Percentiles rank a stretch among this genome's conserved stretches.
phyloP scores from a whole-genome alignment of 805 yeast species.

The Wilhelminamyces savonicus region DNA sequence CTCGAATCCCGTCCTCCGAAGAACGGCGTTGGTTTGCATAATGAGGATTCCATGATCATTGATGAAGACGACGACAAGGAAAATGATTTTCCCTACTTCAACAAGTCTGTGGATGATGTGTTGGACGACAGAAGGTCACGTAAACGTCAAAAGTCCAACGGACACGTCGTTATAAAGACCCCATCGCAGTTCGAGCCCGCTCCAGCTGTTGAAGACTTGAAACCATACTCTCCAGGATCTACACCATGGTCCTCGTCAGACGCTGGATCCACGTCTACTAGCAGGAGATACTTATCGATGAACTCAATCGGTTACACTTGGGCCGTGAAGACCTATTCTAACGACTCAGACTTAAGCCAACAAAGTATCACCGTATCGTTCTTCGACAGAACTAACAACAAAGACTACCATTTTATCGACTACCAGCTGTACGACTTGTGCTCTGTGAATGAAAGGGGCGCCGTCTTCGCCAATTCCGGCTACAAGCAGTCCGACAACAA shows the following conservation, averaged over 20 bases:
- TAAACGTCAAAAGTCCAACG: conserved; percentile 19
- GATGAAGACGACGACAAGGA: conserved; percentile 27
- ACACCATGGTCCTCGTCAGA: conserved; percentile 68
- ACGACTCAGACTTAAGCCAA: conserved; percentile 17
- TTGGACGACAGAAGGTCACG: conserved; percentile 7
- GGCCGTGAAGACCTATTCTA: conserved; percentile 45
- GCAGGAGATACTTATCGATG: conserved; percentile 72
- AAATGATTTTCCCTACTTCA: conserved; percentile 5
- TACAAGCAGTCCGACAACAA: conserved; percentile 7
- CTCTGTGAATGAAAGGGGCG: conserved; percentile 60
- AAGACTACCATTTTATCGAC: conserved; percentile 85
- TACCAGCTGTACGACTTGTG: conserved; percentile 66
- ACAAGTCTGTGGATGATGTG: conserved; percentile 8
- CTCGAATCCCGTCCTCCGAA: conserved; percentile 7
- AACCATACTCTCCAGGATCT: conserved; percentile 79
- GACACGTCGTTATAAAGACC: conserved; percentile 1
- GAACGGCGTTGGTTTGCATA: conserved; percentile 11
- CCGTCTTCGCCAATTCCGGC: conserved; percentile 48
- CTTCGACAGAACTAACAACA: conserved; percentile 68
- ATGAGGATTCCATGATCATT: conserved; percentile 30
- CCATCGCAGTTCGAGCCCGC: not conserved
- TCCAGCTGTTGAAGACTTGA: no score
- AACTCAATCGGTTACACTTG: conserved; percentile 78
- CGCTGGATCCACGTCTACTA: conserved; percentile 7
- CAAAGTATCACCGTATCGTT: conserved; percentile 81